phyloP scores from a whole-genome alignment of 257 asterid genomes.

The Fraxinus cuspidata region DNA sequence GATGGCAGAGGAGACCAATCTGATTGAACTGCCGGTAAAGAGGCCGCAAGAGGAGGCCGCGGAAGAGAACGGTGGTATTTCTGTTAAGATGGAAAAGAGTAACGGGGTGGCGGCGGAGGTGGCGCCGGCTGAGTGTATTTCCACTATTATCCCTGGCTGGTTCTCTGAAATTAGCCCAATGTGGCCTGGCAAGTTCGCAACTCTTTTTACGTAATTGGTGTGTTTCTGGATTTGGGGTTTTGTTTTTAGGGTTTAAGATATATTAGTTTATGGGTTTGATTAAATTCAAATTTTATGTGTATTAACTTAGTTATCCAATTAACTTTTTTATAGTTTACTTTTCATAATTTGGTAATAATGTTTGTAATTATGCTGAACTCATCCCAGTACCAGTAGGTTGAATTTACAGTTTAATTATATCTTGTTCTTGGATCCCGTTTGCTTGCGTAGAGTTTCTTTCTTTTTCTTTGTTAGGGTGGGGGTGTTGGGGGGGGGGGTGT shows the following conservation, averaged over 20 bases:
- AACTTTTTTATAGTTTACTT: background rate
- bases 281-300: background rate
- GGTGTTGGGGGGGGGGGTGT: background rate
- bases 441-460: background rate
- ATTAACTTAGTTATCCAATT: background rate
- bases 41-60: conserved; percentile 34
- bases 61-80: conserved; percentile 35
- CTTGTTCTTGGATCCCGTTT: background rate
- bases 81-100: conserved; percentile 48
- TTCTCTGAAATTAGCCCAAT: conserved; percentile 92
- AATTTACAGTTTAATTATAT: background rate
- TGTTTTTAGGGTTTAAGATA: background rate
- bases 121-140: conserved; percentile 41
- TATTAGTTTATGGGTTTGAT: background rate
- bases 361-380: background rate
- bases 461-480: background rate
- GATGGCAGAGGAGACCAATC: conserved; percentile 32
- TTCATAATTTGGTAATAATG: background rate
- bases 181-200: conserved; percentile 80
- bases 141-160: conserved; percentile 90
- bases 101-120: conserved; percentile 27
- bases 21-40: conserved; percentile 36
- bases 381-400: background rate
- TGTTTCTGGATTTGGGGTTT: conserved; percentile 1
- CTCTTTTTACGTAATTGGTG: background rate